Base-by-base conservation (phyloP, 371 early-diverging fungal genomes). In the Mortierella sp. region DNA sequence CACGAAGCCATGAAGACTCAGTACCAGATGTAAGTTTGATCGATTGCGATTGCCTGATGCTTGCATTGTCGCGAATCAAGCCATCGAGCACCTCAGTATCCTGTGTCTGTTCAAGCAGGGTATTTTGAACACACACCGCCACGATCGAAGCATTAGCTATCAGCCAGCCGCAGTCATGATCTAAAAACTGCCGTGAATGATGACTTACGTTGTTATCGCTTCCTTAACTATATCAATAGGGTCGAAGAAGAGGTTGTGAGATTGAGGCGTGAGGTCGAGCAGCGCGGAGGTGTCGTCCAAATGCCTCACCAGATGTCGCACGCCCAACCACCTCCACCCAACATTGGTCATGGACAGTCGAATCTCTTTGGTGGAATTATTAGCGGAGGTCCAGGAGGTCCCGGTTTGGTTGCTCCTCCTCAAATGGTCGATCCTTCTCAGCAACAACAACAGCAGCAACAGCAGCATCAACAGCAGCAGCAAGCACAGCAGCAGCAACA, bases 211-310 rank as follows among this genome's bases (percentile, higher is more conserved):
- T 68, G 2, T 38, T 21, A 21, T 24, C 44, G 24, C 34, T 19
- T 31, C 63, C 65, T 63, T 63, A 19, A 16, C 38, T 16, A 21
- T 5, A 28, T 58, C 72, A 58, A 60, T 77, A 91, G 91, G 80
- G 95, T 96, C 82, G 97, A 97, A 78, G 95, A 95, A 34, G 96
- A 97, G 77, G 93, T 96, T 63, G 84, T 89, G 74, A 90, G 94
- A 21, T 87, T 97, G 79, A 92, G 95, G 24, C 91, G 95, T 54
- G 96, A 96, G 70, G 90, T 97, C 10, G 89, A 88, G 50, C 87
- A 84, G 74, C 89, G 87, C 71, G 81, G 90, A 65, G 88, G 89
- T 47, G 82, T 80, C 48, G 89, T 82, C 24, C 82, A 77, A 28
- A 83, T 80, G 77, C 84, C 88, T 6, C 83, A 82, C 28, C 86